Evolutionary conservation across 306 rosid genomes (phyloP).

Genomic region (Quercus wislizeni): DNA sequence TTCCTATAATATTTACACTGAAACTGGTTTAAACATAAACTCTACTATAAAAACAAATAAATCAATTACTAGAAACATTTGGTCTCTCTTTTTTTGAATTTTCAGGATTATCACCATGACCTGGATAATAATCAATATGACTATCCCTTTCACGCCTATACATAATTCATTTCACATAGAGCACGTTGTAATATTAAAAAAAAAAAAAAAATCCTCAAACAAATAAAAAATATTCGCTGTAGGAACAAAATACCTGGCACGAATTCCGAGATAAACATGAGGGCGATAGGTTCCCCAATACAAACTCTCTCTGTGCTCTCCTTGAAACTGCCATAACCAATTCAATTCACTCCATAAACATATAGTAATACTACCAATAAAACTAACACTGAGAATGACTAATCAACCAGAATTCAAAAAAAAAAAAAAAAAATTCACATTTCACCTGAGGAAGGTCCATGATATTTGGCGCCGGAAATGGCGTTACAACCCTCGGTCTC

Average conservation of each 20-base stretch:
- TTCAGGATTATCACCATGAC: too few relatives aligned
- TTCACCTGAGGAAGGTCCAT: constrained; percentile 91
- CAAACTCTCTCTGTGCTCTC: constrained; percentile 89
- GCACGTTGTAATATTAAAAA: background rate
- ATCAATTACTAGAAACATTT: background rate
- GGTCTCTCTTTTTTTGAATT: too few relatives aligned
- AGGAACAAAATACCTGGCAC: constrained; percentile 58
- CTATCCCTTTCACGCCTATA: background rate
- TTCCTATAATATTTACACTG: too few relatives aligned
- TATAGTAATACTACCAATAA: background rate
- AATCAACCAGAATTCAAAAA: background rate
- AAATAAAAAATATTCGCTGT: background rate
- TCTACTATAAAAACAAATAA: background rate
- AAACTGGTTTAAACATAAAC: too few relatives aligned
- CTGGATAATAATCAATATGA: background rate
- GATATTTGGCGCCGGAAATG: constrained; percentile 79
- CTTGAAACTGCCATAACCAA: constrained; percentile 71
- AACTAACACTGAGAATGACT: background rate
- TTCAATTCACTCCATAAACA: constrained; percentile 9
- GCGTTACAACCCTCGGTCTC: constrained; percentile 61
- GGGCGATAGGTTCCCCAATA: constrained; percentile 99
- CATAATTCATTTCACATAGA: background rate
- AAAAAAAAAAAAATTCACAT: background rate
- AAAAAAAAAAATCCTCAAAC: background rate
- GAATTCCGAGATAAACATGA: constrained; percentile 80